Evolutionary conservation across 2,329 filamentous ascomycete genomes (phyloP).

Genomic region (Endothia cerciana): DNA sequence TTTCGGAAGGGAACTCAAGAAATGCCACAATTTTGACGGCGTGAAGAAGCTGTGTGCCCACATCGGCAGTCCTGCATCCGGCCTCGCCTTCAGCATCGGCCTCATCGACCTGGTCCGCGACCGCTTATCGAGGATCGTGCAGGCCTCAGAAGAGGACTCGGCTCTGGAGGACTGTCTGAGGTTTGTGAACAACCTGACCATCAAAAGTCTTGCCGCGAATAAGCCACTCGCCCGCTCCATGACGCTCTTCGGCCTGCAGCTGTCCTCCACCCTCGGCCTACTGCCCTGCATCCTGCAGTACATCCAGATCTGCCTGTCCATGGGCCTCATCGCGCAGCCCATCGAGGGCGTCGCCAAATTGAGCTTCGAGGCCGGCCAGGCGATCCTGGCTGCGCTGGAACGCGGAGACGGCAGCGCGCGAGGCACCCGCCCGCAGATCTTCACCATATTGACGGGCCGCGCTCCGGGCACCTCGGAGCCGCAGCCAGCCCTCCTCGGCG

Average conservation of each 20-base stretch:
- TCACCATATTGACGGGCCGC: conserved; percentile 31
- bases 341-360: neutral
- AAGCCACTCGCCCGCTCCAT: conserved; percentile 22
- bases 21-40: conserved; percentile 28
- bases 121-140: conserved; percentile 29
- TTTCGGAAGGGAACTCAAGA: conserved; percentile 23
- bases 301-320: conserved; percentile 25
- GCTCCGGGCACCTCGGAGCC: neutral
- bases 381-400: conserved; percentile 18
- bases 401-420: conserved; percentile 17
- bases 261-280: conserved; percentile 24
- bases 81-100: neutral
- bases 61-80: conserved; percentile 15
- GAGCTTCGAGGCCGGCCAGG: neutral
- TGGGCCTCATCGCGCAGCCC: conserved; percentile 9
- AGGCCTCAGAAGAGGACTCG: neutral
- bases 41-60: conserved; percentile 35
- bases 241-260: conserved; percentile 30
- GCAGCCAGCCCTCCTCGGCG: conserved; percentile 26
- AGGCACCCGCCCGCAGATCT: conserved; percentile 29
- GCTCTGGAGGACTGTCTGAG: conserved; percentile 33
- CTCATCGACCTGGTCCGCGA: conserved; percentile 7
- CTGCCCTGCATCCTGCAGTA: conserved; percentile 31
- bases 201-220: conserved; percentile 37
- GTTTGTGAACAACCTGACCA: conserved; percentile 47